Evolutionary conservation across 148 eudicot genomes (phyloP).

Genomic region (Amaranthus palmeri): DNA sequence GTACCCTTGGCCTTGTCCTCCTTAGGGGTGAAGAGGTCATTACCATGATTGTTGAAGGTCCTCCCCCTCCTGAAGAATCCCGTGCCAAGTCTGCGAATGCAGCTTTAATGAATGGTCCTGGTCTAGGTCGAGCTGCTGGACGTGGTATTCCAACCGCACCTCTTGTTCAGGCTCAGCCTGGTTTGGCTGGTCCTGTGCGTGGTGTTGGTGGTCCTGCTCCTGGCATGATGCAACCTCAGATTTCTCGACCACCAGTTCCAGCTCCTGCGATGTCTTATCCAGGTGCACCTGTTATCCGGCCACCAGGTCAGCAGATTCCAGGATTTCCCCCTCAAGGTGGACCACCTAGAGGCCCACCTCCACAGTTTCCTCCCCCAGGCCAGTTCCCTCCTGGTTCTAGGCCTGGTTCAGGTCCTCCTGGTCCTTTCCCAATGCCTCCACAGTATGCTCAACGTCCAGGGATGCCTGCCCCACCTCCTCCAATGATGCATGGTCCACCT

Average conservation of each 20-base stretch:
- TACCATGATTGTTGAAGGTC: constrained; percentile 95
- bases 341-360: constrained; percentile 39
- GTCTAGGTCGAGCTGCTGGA: constrained; percentile 78
- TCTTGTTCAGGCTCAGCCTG: constrained; percentile 67
- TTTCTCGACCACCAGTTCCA: constrained; percentile 60
- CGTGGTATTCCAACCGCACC: constrained; percentile 66
- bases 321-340: constrained; percentile 31
- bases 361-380: constrained; percentile 42
- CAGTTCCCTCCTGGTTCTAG: constrained; percentile 42
- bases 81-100: constrained; percentile 52
- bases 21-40: constrained; percentile 90
- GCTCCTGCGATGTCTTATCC: constrained; percentile 52
- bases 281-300: constrained; percentile 46
- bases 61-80: constrained; percentile 87
- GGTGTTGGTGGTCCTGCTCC: constrained; percentile 95
- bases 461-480: constrained; percentile 40
- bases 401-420: constrained; percentile 40
- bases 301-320: constrained; percentile 50
- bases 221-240: constrained; percentile 97
- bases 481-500: constrained; percentile 44
- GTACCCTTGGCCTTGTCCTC: constrained; percentile 85
- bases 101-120: constrained; percentile 54
- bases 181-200: constrained; percentile 78
- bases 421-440: constrained; percentile 29
- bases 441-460: constrained; percentile 36